Evolutionary conservation across 2,329 filamentous ascomycete species (phyloP), one percentile per base, ranked within the genome.

Genomic region (Penicillium corylophilum): DNA sequence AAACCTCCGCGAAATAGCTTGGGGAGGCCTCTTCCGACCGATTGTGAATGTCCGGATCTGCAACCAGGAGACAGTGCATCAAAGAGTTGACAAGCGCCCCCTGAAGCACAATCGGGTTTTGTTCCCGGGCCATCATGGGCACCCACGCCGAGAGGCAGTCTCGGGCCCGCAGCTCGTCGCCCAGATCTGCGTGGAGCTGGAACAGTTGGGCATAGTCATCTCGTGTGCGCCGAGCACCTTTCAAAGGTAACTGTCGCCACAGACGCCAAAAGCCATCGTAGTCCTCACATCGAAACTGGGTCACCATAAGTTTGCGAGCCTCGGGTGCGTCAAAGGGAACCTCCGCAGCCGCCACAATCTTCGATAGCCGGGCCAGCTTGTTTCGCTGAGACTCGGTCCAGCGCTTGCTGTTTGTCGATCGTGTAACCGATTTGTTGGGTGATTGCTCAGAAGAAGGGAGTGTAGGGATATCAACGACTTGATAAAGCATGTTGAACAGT

Each of bases 231-330:
- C 74, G 60, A 8, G 68, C 64, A 35, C 76, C 69, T 58, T 79
- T 77, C 36, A 79, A 74, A 13, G 84, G 71, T 4, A 82, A 77
- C 50, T 78, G 74, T 48, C 78, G 77, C 77, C 86, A 89, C 9
- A 77, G 64, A 18, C 82, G 75, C 84, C 83, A 87, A 61, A 88
- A 83, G 5, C 74, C 72, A 15, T 77, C 66, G 77, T 82, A 86
- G 57, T 83, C 71, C 16, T 65, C 62, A 52, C 75, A 74, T 18
- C 60, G 56, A 5, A 80, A 70, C 20, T 65, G 57, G 4, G 67
- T 60, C 5, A 64, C 51, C 60, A 72, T 69, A 5, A 74, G 61
- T 13, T 47, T 51, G 31, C 65, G 65, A 10, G 65, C 66, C 15
- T 69, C 52, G 4, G 59, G 49, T 9, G 64, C 55, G 16, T 69